Conservation (phyloP, 176 grass and related monocot genomes). For the Dendrocalamus sinicus region DNA sequence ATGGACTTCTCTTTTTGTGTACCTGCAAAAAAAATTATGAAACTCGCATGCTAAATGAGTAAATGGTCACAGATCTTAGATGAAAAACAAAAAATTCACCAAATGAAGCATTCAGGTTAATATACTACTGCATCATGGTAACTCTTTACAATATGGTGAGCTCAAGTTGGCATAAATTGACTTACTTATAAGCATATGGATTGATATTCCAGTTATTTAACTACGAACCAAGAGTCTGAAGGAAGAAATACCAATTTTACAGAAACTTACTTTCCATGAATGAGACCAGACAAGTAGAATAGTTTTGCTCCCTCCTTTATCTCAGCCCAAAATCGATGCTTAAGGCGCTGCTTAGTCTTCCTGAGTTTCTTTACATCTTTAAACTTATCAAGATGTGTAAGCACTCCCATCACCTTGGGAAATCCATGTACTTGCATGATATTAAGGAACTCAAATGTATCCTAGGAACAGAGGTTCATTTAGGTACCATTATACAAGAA, state of each 20-base stretch:
- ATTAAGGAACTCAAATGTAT: constrained; percentile 99
- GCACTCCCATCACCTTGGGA: constrained; percentile 96
- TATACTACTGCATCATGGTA: background rate
- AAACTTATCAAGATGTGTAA: constrained; percentile 94
- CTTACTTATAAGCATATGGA: background rate
- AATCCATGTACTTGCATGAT: constrained; percentile 99
- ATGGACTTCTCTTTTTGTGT: constrained; percentile 89
- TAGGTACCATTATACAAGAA: constrained; percentile 25
- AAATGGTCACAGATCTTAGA: constrained; percentile 10
- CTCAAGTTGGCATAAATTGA: constrained; percentile 4
- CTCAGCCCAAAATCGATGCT: constrained; percentile 94
- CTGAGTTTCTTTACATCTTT: constrained; percentile 92
- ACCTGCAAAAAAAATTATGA: constrained; percentile 50
- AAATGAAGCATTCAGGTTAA: background rate
- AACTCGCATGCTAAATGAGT: background rate
- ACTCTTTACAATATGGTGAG: background rate
- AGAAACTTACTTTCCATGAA: constrained; percentile 86
- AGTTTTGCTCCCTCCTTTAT: constrained; percentile 92
- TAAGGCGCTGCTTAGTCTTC: constrained; percentile 93
- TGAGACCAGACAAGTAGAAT: constrained; percentile 95
- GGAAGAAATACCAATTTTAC: constrained; percentile 14
- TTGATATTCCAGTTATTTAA: constrained; percentile 31
- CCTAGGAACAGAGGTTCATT: constrained; percentile 60
- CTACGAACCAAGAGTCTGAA: constrained; percentile 20
- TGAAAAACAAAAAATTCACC: background rate